phyloP scores from a whole-genome alignment of 768 basidiomycete species.

The Rhizopogon vesiculosus region DNA sequence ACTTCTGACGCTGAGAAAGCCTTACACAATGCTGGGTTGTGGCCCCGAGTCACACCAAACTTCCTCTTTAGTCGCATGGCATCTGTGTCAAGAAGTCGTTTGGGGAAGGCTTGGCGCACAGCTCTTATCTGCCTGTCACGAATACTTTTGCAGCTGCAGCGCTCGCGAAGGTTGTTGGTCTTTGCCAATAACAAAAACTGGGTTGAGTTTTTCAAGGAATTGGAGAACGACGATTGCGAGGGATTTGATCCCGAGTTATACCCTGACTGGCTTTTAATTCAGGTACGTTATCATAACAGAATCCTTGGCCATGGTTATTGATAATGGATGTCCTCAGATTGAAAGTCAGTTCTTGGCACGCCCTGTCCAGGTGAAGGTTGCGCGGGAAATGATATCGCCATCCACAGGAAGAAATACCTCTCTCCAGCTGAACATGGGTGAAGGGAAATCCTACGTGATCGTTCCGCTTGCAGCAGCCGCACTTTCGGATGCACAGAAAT shows the following conservation, averaged over 20 bases:
- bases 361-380: constrained; percentile 36
- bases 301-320: neutral
- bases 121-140: constrained; percentile 26
- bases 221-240: constrained; percentile 19
- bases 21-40: constrained; percentile 21
- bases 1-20: constrained; percentile 12
- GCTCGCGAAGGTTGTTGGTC: constrained; percentile 30
- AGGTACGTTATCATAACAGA: constrained; percentile 21
- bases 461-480: constrained; percentile 37
- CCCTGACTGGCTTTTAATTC: constrained; percentile 42
- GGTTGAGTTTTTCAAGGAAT: constrained; percentile 28
- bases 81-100: constrained; percentile 10
- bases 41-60: constrained; percentile 32
- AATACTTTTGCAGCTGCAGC: constrained; percentile 29
- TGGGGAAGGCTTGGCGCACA: constrained; percentile 25
- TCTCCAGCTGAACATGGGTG: constrained; percentile 56
- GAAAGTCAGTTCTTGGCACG: constrained; percentile 41
- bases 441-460: constrained; percentile 48
- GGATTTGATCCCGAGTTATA: constrained; percentile 12
- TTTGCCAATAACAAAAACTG: constrained; percentile 14
- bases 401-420: constrained; percentile 29
- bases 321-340: constrained; percentile 26
- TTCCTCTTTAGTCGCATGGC: constrained; percentile 28
- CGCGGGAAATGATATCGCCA: constrained; percentile 44
- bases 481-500: constrained; percentile 37